Conservation (phyloP, 169 alveolate species). For the Theileria equi region DNA sequence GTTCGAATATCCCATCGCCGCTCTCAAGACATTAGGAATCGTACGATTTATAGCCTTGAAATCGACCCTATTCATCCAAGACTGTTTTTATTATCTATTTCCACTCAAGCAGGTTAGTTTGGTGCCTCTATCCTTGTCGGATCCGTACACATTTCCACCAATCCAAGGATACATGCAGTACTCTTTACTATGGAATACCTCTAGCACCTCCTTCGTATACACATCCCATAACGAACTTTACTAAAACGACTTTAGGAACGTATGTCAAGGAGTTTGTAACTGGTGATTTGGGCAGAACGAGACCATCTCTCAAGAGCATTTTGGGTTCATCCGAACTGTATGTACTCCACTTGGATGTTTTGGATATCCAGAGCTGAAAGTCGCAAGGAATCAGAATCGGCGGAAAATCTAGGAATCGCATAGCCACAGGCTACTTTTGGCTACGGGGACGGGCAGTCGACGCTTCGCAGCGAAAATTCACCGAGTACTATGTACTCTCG, state of each 20-base stretch:
- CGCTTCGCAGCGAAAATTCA: too few relatives aligned
- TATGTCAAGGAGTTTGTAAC: slow-evolving; percentile 82
- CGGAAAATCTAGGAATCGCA: neutral
- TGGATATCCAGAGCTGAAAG: slow-evolving; percentile 7
- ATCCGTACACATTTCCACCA: too few relatives aligned
- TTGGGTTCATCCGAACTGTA: slow-evolving; percentile 39
- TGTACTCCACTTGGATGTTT: slow-evolving; percentile 33
- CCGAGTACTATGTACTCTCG: too few relatives aligned
- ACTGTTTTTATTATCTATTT: slow-evolving; percentile 19
- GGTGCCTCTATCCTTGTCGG: too few relatives aligned
- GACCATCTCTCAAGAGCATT: slow-evolving; percentile 73
- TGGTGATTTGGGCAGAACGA: slow-evolving; percentile 82
- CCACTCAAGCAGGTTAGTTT: slow-evolving; percentile 59
- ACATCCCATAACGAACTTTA: neutral
- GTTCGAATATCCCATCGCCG: slow-evolving; percentile 68
- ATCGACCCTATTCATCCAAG: slow-evolving; percentile 62
- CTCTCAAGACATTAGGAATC: slow-evolving; percentile 62
- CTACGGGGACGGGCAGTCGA: too few relatives aligned
- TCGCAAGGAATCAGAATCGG: neutral
- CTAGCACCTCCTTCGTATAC: too few relatives aligned
- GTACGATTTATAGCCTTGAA: slow-evolving; percentile 62
- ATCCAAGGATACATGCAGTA: too few relatives aligned
- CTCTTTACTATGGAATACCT: too few relatives aligned
- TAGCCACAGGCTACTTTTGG: too few relatives aligned
- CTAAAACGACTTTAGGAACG: slow-evolving; percentile 57